Evolutionary conservation across 768 basidiomycete genomes (phyloP).

Genomic region (Rhodotorula toruloides): DNA sequence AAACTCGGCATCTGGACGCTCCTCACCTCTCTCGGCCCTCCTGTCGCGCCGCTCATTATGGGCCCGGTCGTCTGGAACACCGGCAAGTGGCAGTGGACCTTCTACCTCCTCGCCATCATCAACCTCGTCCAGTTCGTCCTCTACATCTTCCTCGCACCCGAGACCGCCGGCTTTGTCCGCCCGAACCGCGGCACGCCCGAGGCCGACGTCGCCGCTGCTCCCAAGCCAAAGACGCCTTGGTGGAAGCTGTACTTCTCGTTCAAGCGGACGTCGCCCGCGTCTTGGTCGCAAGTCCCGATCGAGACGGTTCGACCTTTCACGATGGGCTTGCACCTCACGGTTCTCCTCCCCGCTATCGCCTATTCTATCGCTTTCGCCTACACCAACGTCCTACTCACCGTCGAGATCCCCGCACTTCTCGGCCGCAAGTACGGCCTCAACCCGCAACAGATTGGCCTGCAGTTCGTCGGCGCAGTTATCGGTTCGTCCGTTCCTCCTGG

Average conservation of each 20-base stretch:
- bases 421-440: slow-evolving; percentile 37
- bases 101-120: slow-evolving; percentile 25
- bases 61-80: slow-evolving; percentile 15
- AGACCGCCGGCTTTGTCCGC: slow-evolving; percentile 32
- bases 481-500: too few species aligned
- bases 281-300: slow-evolving; percentile 22
- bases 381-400: slow-evolving; percentile 27
- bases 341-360: slow-evolving; percentile 24
- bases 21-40: slow-evolving; percentile 22
- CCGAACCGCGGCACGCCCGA: slow-evolving; percentile 5
- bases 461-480: slow-evolving; percentile 39
- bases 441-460: slow-evolving; percentile 39
- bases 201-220: background rate
- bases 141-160: slow-evolving; percentile 27
- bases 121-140: slow-evolving; percentile 25
- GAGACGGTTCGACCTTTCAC: slow-evolving; percentile 16
- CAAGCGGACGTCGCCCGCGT: slow-evolving; percentile 6
- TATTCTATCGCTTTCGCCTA: slow-evolving; percentile 29
- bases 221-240: slow-evolving; percentile 5
- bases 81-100: slow-evolving; percentile 17
- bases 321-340: slow-evolving; percentile 10
- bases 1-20: slow-evolving; percentile 35
- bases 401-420: slow-evolving; percentile 36
- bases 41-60: slow-evolving; percentile 16
- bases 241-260: slow-evolving; percentile 27